Base-by-base conservation (phyloP, 768 basidiomycete species). In the Collybia sp. region DNA sequence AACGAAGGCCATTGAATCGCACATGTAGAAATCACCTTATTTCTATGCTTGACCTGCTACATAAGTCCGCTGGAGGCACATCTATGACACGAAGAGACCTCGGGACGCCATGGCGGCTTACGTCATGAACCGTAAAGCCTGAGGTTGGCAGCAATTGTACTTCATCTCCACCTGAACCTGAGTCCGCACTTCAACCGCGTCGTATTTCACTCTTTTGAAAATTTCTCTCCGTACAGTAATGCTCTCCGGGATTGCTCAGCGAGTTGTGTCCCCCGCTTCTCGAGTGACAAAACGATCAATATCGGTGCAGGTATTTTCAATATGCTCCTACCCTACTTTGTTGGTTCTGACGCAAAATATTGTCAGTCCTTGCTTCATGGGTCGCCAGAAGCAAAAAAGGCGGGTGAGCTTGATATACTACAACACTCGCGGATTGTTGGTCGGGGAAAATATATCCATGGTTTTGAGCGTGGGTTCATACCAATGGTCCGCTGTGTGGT, bases 381-480 rank as follows among this genome's bases (percentile, higher is more conserved):
- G n/a, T 93, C 91, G 25, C 83, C 83, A 39, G 84, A 93, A 58
- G 94, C 94, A 38, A 87, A 89, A 67, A 74, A 77, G 57, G 89
- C 83, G 37, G 88, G 92, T 34, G 88, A 89, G 42, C 66, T 80
- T 32, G 84, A 86, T 47, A 68, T 77, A 38, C 78, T 80, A 46
- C 89, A 94, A 58, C 93, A 98, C 62, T 93, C 91, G 2, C 77
- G 82, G 55, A 67, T 94, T 6, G 86, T 99, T 34, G 95, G 90
- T 30, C 73, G 95, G 48, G 92, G 93, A 39, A 98, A 98, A 74
- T 94, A 93, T 61, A 77, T 94, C 30, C 93, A 95, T 63, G 88
- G 84, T 11, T 83, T 95, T 54, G 89, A 93, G 69, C 76, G 93
- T 93, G 58, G 57, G 84, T 65, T 16, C 37, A 44, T 30, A 49